Conservation (phyloP, 768 basidiomycete genomes). For the Infundibulicybe gibba region DNA sequence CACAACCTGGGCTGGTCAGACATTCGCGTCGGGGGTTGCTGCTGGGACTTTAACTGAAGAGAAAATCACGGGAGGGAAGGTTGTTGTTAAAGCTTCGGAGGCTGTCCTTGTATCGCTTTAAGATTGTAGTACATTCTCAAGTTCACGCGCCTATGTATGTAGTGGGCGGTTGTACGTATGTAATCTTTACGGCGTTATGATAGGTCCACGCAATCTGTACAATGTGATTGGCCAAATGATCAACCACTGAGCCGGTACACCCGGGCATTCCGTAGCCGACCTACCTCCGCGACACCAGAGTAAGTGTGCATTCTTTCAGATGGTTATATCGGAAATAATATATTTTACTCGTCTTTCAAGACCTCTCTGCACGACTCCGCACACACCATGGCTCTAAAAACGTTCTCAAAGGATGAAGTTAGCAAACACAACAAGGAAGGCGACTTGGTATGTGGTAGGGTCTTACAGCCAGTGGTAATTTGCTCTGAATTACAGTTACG, state of each 20-base stretch:
- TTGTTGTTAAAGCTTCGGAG: conserved; percentile 32
- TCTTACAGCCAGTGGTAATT: neutral
- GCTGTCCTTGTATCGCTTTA: conserved; percentile 31
- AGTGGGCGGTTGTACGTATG: no score
- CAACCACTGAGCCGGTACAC: neutral
- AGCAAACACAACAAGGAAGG: conserved; percentile 71
- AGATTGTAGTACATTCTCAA: neutral
- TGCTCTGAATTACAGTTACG: neutral
- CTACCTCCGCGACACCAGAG: no score
- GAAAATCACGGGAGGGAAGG: conserved; percentile 23
- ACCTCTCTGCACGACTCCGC: neutral
- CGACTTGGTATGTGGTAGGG: conserved; percentile 51
- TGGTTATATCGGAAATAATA: no score
- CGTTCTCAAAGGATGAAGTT: conserved; percentile 33
- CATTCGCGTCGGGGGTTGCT: conserved; percentile 37
- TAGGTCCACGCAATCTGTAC: no score
- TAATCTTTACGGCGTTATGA: no score
- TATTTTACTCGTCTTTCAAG: neutral
- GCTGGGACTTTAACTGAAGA: conserved; percentile 36
- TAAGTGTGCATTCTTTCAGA: no score
- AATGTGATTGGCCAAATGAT: conserved; percentile 1
- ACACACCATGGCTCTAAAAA: conserved; percentile 22
- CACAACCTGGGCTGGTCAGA: conserved; percentile 51
- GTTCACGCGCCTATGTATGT: no score
- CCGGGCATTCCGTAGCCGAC: neutral